Percentiles rank a stretch among this genome's conserved stretches.
Evolutionary conservation across 371 early-diverging fungal genomes (phyloP).

Genomic region (Mycotypha africana): DNA sequence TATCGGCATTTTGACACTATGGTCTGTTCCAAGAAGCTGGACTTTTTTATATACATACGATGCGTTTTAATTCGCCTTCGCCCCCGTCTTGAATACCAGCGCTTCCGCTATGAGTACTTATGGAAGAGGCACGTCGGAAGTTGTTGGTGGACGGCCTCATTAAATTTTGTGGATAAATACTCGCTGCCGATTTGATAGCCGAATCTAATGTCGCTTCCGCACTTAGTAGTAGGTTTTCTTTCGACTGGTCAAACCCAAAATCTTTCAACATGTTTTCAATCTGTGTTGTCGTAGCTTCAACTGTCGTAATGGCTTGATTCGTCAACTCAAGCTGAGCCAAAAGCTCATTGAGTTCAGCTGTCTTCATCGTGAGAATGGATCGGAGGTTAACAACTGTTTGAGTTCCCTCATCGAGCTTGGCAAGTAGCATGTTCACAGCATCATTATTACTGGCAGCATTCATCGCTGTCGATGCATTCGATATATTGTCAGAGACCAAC

Average conservation of each 20-base stretch:
- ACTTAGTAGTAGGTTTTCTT: constrained; percentile 28
- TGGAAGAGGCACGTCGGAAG: constrained; percentile 12
- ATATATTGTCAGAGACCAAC: not conserved
- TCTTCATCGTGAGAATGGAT: constrained; percentile 42
- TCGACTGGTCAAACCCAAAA: constrained; percentile 22
- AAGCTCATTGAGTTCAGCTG: constrained; percentile 44
- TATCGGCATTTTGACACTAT: no score
- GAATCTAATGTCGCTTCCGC: constrained; percentile 42
- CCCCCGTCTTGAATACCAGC: constrained; percentile 4
- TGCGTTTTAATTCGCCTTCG: constrained; percentile 10
- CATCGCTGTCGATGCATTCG: not conserved
- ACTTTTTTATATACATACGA: constrained; percentile 3
- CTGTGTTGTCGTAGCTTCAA: constrained; percentile 37
- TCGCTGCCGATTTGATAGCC: constrained; percentile 41
- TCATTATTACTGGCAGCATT: constrained; percentile 9
- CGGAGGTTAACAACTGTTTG: constrained; percentile 44
- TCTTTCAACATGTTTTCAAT: constrained; percentile 43
- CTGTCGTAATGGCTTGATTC: constrained; percentile 38
- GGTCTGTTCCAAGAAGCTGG: not conserved
- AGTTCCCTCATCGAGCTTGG: constrained; percentile 31
- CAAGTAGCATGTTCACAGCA: constrained; percentile 22
- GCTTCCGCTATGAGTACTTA: constrained; percentile 27
- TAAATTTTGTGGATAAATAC: constrained; percentile 22
- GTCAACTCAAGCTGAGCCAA: constrained; percentile 43
- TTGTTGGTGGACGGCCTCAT: constrained; percentile 4